Conservation (phyloP, 495 filamentous ascomycete species). For the Penicillium tannophilum region DNA sequence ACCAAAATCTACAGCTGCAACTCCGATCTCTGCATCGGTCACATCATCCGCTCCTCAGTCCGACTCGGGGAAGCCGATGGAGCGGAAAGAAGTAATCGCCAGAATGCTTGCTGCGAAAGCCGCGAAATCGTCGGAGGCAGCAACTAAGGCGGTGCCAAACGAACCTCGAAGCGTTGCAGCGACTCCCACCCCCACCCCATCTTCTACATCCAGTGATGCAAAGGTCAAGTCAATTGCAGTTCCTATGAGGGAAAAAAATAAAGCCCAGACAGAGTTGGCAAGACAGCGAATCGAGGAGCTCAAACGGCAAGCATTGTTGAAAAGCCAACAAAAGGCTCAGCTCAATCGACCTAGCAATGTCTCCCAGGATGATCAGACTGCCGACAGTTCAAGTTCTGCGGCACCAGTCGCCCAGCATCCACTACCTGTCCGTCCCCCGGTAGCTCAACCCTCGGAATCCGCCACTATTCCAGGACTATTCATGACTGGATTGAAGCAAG, state of each 20-base stretch:
- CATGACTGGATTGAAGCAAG: constrained; percentile 39
- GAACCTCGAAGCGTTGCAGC: constrained; percentile 10
- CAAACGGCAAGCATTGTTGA: constrained; percentile 44
- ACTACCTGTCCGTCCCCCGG: constrained; percentile 46
- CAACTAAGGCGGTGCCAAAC: constrained; percentile 21
- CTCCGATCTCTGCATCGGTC: neutral
- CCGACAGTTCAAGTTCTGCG: constrained; percentile 3
- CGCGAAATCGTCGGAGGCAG: constrained; percentile 31
- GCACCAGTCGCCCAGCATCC: constrained; percentile 38
- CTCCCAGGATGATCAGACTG: neutral
- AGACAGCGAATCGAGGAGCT: constrained; percentile 54
- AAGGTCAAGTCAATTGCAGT: constrained; percentile 25
- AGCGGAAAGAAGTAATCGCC: constrained; percentile 77
- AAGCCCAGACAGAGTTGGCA: constrained; percentile 57
- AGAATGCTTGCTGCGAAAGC: constrained; percentile 66
- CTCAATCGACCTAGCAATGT: neutral
- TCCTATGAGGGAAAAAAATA: constrained; percentile 53
- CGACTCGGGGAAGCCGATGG: constrained; percentile 53
- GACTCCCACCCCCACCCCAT: neutral
- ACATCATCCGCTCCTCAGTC: constrained; percentile 14
- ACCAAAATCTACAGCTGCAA: neutral
- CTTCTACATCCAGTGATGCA: constrained; percentile 14
- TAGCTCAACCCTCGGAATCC: constrained; percentile 27
- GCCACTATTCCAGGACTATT: constrained; percentile 56
- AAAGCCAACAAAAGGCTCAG: constrained; percentile 31